Conservation (phyloP, 148 eudicot genomes). For the Chenopodium suecicum region DNA sequence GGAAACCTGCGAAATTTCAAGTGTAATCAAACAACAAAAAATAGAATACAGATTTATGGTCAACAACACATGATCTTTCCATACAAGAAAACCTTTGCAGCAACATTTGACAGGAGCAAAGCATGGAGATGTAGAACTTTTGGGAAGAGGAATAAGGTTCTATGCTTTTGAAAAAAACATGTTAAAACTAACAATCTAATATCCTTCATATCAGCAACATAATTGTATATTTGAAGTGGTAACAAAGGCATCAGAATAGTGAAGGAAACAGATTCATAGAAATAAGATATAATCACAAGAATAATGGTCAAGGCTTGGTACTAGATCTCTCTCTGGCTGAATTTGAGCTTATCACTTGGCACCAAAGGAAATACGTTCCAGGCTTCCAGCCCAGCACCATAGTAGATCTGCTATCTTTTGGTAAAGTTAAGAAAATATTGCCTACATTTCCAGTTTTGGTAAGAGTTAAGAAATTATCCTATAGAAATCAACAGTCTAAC, state of each 20-base stretch:
- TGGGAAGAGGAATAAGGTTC: not conserved
- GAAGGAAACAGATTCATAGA: not conserved
- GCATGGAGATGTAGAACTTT: not conserved
- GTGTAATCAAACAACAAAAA: too few species aligned
- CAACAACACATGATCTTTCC: not conserved
- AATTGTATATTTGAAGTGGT: not conserved
- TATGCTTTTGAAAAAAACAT: not conserved
- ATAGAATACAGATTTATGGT: not conserved
- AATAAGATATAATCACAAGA: not conserved
- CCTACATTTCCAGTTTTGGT: not conserved
- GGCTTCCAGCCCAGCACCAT: not conserved
- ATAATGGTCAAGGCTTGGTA: not conserved
- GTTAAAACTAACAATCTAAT: not conserved
- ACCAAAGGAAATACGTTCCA: not conserved
- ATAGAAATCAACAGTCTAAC: not conserved
- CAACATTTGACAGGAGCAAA: not conserved
- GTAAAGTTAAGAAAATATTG: too few species aligned
- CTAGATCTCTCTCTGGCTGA: not conserved
- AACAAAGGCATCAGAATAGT: not conserved
- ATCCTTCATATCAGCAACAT: not conserved
- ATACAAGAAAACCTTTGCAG: not conserved
- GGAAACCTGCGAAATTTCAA: constrained; percentile 51
- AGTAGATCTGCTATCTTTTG: not conserved
- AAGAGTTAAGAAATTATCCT: not conserved
- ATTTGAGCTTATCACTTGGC: not conserved